These are phyloP conservation scores for Lachancea waltii DNA, from an alignment of 805 yeast species.

Conservation along the genomic window DNA sequence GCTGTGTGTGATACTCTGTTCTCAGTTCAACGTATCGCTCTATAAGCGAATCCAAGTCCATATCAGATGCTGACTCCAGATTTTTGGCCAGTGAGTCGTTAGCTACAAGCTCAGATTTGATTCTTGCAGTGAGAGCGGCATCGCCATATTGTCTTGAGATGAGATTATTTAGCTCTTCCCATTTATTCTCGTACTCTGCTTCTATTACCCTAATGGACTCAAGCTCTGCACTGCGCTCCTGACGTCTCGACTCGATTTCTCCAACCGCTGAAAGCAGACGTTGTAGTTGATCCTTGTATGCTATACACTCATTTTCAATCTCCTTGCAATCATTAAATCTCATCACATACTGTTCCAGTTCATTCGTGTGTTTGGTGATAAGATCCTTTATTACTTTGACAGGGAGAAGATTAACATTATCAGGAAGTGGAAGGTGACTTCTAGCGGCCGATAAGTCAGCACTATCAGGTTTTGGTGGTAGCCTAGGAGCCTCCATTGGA, in stretches of 20 bases:
- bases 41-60: conserved; percentile 36
- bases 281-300: conserved; percentile 13
- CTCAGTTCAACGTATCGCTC: conserved; percentile 37
- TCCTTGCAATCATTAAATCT: conserved; percentile 20
- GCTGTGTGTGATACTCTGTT: conserved; percentile 38
- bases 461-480: conserved; percentile 7
- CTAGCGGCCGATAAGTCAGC: neutral
- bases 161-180: conserved; percentile 33
- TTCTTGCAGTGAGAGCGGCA: conserved; percentile 28
- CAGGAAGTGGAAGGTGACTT: conserved; percentile 14
- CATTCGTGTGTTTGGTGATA: conserved; percentile 12
- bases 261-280: conserved; percentile 20
- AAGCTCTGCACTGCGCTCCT: conserved; percentile 23
- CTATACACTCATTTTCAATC: conserved; percentile 7
- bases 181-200: conserved; percentile 27
- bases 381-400: conserved; percentile 21
- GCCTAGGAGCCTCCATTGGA: conserved; percentile 6
- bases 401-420: conserved; percentile 20
- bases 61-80: conserved; percentile 16
- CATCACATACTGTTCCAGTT: conserved; percentile 20
- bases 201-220: conserved; percentile 25
- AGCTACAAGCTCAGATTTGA: conserved; percentile 30
- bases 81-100: conserved; percentile 24
- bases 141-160: conserved; percentile 37
- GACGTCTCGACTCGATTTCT: conserved; percentile 24